A percentile compares a stretch with the other conserved stretches of the same genome.
These are phyloP conservation scores for Phtheirospermum japonicum DNA, from an alignment of 257 asterid genomes.

Conservation along the genomic window DNA sequence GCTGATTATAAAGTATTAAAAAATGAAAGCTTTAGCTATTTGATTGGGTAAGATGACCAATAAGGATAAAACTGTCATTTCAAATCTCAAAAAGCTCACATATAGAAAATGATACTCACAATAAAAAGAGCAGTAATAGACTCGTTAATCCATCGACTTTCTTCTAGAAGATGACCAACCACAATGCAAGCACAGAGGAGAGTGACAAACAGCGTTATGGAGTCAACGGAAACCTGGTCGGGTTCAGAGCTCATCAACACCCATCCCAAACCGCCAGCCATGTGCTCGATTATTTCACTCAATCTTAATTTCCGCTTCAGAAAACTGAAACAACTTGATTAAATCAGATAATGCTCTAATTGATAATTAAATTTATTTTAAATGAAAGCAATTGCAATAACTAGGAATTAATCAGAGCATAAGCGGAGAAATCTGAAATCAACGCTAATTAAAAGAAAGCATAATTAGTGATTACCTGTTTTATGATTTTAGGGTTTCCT, in stretches of 20 bases:
- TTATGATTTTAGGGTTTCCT: no score
- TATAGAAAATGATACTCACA: slow-evolving; percentile 39
- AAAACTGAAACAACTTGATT: background rate
- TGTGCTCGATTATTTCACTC: slow-evolving; percentile 1
- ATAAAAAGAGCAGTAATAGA: slow-evolving; percentile 51
- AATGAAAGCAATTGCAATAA: background rate
- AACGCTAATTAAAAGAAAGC: background rate
- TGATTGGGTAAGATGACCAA: no score
- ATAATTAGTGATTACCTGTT: no score
- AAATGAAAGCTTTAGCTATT: no score
- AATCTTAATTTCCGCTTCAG: slow-evolving; percentile 15
- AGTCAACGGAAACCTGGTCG: slow-evolving; percentile 29
- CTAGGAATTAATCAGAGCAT: background rate
- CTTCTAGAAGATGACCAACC: slow-evolving; percentile 58
- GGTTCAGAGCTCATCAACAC: slow-evolving; percentile 26
- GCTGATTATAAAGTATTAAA: no score
- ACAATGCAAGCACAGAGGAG: slow-evolving; percentile 64
- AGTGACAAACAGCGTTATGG: slow-evolving; percentile 49
- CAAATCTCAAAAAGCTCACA: no score
- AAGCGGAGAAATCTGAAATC: background rate
- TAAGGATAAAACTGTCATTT: no score
- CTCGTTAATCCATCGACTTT: slow-evolving; percentile 63
- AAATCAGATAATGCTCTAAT: no score
- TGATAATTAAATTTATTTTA: no score
- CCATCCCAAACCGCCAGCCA: slow-evolving; percentile 20